Evolutionary conservation across 1,284 basidiomycete genomes (phyloP), one percentile per base, ranked within the genome.

Genomic region (Dichomitus squalens): DNA sequence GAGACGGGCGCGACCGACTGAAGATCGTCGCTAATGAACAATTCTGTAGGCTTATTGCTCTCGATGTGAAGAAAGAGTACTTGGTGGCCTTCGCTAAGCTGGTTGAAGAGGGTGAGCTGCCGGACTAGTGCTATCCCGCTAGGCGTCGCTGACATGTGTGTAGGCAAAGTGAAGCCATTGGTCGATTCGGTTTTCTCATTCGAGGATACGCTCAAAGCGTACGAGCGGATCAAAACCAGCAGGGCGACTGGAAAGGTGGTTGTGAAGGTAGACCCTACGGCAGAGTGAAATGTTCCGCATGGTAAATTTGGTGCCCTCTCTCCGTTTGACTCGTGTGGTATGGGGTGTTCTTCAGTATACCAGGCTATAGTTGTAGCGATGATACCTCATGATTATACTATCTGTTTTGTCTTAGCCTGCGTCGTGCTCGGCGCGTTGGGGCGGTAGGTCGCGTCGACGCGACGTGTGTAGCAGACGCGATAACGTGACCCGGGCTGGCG

Each of bases 181-280:
- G 79, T 92, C 7, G 88, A 92, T 69, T 85, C 83, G 0, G 80
- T 84, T 2, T 81, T 75, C 59, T 67, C 68, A 3, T 88, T 90
- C 52, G 78, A 82, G 16, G 83, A 88, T 25, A 80, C 72, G 0
- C 65, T 79, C 39, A 73, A 82, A 59, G 89, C 87, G 3, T 92
- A 87, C 61, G 82, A 84, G 33, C 76, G 77, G 47, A 65, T 88
- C n/a, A 75, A 83, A 74, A 78, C 78, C 3, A 71, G 74, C 4
- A 76, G 80, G 43, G 84, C 86, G 2, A 80, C 74, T 14, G 90
- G 89, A 0, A 91, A 91, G 69, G 77, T 92, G 2, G 72, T 84
- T 2, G 73, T 87, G 36, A 68, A 64, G 50, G 60, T 66, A 7
- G 63, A 63, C 18, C 57, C 59, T 8, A 46, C 51, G 2, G 56